Percentiles rank a stretch among this genome's conserved stretches.
Conservation (phyloP, 352 stramenopile genomes). For the Globisporangium okanoganense region DNA sequence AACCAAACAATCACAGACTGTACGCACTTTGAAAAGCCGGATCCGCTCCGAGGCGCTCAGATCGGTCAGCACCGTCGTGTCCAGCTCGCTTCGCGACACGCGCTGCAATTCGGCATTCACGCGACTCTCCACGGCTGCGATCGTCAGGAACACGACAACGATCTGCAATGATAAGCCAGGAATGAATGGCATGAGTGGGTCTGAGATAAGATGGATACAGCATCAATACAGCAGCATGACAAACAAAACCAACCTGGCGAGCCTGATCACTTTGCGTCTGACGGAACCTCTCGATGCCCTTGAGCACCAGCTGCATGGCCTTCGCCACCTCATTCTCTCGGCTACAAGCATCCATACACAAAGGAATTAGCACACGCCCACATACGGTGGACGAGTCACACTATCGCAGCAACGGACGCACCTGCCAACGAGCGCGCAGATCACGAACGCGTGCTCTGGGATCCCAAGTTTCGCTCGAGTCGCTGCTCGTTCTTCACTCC, state of each 20-base stretch:
- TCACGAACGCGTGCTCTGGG: conserved; percentile 33
- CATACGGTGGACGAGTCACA: neutral
- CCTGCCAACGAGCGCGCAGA: conserved; percentile 70
- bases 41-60: conserved; percentile 18
- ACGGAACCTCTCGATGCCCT: conserved; percentile 28
- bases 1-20: no score
- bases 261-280: conserved; percentile 18
- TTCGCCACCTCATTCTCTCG: conserved; percentile 58
- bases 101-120: conserved; percentile 22
- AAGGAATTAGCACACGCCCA: neutral
- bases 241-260: conserved; percentile 2
- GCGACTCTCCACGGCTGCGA: conserved; percentile 27
- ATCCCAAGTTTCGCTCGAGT: conserved; percentile 24
- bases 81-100: neutral
- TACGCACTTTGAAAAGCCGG: conserved; percentile 30
- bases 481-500: neutral
- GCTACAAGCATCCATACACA: conserved; percentile 19
- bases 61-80: conserved; percentile 21
- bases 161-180: conserved; percentile 22
- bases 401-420: conserved; percentile 8
- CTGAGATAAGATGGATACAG: neutral
- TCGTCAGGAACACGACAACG: conserved; percentile 61
- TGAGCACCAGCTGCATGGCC: conserved; percentile 31
- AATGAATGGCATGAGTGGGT: no score
- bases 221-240: neutral